Percentiles rank a stretch among this genome's conserved stretches.
These are phyloP conservation scores for Thalia dealbata DNA, from an alignment of 176 grass and related monocot species.

Conservation along the genomic window DNA sequence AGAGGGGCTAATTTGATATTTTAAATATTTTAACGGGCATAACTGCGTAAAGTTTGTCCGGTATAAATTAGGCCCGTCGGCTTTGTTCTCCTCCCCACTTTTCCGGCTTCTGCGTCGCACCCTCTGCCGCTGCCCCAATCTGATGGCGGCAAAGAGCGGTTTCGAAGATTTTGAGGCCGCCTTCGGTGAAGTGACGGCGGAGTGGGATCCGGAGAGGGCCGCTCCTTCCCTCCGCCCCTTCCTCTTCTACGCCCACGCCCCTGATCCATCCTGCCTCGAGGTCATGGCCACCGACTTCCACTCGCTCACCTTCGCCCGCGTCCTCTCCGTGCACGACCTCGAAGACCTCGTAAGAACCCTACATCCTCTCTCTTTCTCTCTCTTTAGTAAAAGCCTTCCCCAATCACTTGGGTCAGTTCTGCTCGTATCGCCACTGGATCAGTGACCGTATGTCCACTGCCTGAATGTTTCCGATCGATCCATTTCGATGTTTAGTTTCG, in stretches of 20 bases:
- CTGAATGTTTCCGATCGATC: not conserved
- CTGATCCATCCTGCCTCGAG: conserved; percentile 31
- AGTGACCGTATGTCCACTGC: not conserved
- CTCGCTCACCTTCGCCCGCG: conserved; percentile 46
- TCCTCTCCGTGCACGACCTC: conserved; percentile 50
- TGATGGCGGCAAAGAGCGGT: conserved; percentile 37
- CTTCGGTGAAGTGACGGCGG: conserved; percentile 45
- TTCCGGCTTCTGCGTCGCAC: not conserved
- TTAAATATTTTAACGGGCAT: too few relatives aligned
- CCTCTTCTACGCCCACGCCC: conserved; percentile 37
- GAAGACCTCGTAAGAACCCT: conserved; percentile 50
- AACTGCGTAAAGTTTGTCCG: too few relatives aligned
- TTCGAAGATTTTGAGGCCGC: conserved; percentile 36
- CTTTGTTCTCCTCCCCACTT: not conserved
- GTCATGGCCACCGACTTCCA: conserved; percentile 60
- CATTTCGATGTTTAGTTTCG: not conserved
- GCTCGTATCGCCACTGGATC: not conserved
- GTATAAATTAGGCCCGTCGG: not conserved
- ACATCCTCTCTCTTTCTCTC: not conserved
- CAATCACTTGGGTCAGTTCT: not conserved
- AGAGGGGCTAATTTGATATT: too few relatives aligned
- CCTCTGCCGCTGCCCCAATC: not conserved
- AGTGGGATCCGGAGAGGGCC: conserved; percentile 4
- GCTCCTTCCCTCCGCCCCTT: conserved; percentile 10
- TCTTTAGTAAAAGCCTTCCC: not conserved